Base-by-base conservation (phyloP, 2,329 filamentous ascomycete species). In the Fusarium sarcochroum region DNA sequence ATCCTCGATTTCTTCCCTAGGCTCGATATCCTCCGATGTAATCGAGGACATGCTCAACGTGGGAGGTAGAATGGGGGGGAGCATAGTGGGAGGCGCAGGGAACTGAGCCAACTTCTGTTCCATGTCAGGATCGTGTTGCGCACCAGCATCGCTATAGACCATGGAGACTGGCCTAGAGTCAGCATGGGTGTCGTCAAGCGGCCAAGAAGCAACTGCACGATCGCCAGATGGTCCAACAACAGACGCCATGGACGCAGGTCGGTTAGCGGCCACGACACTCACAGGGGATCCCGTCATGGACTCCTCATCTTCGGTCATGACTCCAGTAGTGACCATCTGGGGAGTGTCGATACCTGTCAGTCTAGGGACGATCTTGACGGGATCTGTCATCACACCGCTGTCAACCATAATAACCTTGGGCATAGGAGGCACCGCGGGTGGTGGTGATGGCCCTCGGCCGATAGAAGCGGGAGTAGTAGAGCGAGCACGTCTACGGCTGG, bases 321-420 rank as follows among this genome's bases (percentile, higher is more conserved):
- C 30, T 32, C 66, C 41, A 46, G 64, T 38, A 18, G 51, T 49
- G 34, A 62, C 32, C 41, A 61, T 55, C 14, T 54, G 42, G 7
- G 62, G 48, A 13, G 56, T 68, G 17, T 64, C 58, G 7, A 66
- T 30, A 6, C 40, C 57, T n/a, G 44, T 30, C 5, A 68, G 50
- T 18, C 66, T 62, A 6, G 73, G 44, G 4, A 70, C 57, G 18
- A 84, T 77, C 38, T 80, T 81, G 58, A 89, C 79, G 2, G 86
- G 83, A 8, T 90, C 88, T 0, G 88, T 90, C 85, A 90, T 89
- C 71, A 84, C 86, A 25, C 84, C 82, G 35, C 82, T 85, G 66
- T 90, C 87, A 11, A 89, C 83, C 87, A 90, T 90, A 32, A 84
- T 80, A 10, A 82, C 76, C 74, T 78, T 85, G 15, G 85, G 83